Evolutionary conservation across 2,329 filamentous ascomycete species (phyloP), one percentile per base, ranked within the genome.

Genomic region (Fusarium pininemorale): DNA sequence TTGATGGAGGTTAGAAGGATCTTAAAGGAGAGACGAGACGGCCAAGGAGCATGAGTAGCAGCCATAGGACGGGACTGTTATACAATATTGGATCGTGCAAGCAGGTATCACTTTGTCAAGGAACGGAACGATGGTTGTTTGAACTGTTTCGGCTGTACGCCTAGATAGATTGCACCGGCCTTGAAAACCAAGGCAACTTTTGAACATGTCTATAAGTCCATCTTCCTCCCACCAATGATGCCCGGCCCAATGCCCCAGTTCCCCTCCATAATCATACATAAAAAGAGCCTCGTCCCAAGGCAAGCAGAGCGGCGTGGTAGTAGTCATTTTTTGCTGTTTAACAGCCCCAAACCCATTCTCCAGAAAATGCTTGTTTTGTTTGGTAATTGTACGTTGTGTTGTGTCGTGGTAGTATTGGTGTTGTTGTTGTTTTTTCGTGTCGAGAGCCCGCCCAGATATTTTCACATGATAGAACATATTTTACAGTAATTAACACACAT

Each of bases 1-100:
- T 79, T 93, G 79, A 89, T 89, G 88, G 84, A 83, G 60, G 89
- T 90, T 32, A 86, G 91, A 70, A 83, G 80, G 72, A 83, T 83
- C 72, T 80, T 93, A 72, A 85, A 84, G 69, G 79, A 82, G 72
- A 84, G 86, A 75, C 81, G 81, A 30, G 38, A 61, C 37, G 15
- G 32, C 7, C 24, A 30, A 30, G 8, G 24, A 42, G 26, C 64
- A 63, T 41, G 60, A 62, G 38, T 57, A 7, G 14, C 26, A 13
- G 13, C 26, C 6, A 48, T 22, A 44, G 13, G 11, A 24, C 7
- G 35, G 63, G 12, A 28, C 61, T 32, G 24, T 15, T 20, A 7
- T 32, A 14, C 20, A 20, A 20, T 7, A 14, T 6, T 30, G 35
- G 50, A 9, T 14, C 50, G 32, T 14, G 53, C 32, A 38, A 41